These are phyloP conservation scores for Celoporthe dispersa DNA, from an alignment of 2,329 filamentous ascomycete genomes.

Conservation along the genomic window DNA sequence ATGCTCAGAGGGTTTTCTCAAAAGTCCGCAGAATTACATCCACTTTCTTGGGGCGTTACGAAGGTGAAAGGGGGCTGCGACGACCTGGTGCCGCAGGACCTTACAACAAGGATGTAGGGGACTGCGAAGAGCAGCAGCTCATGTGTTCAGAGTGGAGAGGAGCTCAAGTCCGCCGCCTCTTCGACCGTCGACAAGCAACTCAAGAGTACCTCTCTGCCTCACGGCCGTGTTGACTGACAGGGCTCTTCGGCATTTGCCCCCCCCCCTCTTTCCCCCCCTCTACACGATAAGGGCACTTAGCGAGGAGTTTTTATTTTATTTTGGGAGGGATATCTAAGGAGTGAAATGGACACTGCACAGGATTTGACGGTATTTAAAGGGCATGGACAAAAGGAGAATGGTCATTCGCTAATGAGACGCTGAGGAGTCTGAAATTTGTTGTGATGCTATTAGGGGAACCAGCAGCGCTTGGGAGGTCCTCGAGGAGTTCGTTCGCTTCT, in stretches of 20 bases:
- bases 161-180: not conserved
- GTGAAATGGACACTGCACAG: not conserved
- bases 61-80: not conserved
- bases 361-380: not conserved
- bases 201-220: not conserved
- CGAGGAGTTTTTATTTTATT: not conserved
- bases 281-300: not conserved
- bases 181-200: not conserved
- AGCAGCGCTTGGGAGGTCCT: not conserved
- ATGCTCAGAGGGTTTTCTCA: no score
- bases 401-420: not conserved
- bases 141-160: not conserved
- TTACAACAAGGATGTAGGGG: no score
- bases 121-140: no score
- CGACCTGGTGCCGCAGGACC: not conserved
- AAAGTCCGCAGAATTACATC: not conserved
- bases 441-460: not conserved
- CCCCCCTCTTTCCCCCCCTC: no score
- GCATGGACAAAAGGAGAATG: not conserved
- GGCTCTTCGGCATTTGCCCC: not conserved
- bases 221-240: not conserved
- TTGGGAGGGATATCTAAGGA: not conserved
- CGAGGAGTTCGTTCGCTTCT: not conserved
- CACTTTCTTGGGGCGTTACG: not conserved
- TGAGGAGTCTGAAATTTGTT: not conserved